Conservation (phyloP, 768 basidiomycete genomes). For the Obba rivulosa region DNA sequence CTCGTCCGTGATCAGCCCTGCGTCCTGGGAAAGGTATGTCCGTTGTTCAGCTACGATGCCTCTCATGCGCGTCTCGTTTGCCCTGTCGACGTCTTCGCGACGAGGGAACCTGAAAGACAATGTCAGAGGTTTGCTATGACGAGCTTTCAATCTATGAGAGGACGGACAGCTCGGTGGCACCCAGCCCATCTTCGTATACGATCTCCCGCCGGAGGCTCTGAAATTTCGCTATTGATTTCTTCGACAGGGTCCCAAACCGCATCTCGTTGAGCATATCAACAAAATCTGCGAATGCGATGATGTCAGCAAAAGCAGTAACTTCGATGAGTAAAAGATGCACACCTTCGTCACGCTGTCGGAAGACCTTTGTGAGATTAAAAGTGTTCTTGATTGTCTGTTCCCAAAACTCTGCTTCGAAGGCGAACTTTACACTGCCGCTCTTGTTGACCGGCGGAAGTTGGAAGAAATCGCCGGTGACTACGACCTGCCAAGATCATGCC, state of each 20-base stretch:
- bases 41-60: constrained; percentile 49
- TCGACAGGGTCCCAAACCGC: constrained; percentile 78
- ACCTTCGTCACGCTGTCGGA: constrained; percentile 92
- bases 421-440: constrained; percentile 57
- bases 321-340: constrained; percentile 15
- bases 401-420: constrained; percentile 67
- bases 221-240: constrained; percentile 66
- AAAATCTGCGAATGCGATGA: constrained; percentile 53
- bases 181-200: constrained; percentile 72
- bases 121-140: neutral
- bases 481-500: constrained; percentile 41
- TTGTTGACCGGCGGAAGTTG: constrained; percentile 87
- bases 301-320: neutral
- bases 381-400: constrained; percentile 70
- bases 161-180: constrained; percentile 81
- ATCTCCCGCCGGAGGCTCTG: constrained; percentile 64
- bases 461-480: constrained; percentile 97
- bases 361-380: constrained; percentile 93
- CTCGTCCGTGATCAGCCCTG: constrained; percentile 48
- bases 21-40: constrained; percentile 56
- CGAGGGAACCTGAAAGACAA: constrained; percentile 67
- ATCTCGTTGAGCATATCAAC: constrained; percentile 98
- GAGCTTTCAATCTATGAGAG: neutral
- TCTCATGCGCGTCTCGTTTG: constrained; percentile 69
- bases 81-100: constrained; percentile 84